A percentile compares a stretch with the other conserved stretches of the same genome.
Evolutionary conservation across 148 eudicot species (phyloP).

Genomic region (Chenopodium album): DNA sequence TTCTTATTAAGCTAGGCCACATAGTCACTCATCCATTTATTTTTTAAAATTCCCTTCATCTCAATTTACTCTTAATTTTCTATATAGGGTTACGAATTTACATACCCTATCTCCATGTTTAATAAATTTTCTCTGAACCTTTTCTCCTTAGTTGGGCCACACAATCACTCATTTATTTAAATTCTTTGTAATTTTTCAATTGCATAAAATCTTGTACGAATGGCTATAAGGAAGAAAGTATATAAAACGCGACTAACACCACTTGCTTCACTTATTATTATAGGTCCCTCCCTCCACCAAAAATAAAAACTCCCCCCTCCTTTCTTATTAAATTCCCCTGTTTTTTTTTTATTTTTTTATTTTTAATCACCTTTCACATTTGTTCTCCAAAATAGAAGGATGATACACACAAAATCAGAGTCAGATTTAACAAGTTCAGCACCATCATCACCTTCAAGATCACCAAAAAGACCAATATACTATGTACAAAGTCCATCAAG

Average conservation of each 20-base stretch:
- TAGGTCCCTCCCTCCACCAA: not conserved
- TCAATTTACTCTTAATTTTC: no score
- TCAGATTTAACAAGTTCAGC: constrained; percentile 88
- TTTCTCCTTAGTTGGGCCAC: no score
- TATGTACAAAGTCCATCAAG: constrained; percentile 91
- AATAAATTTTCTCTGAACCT: no score
- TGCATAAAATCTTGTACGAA: no score
- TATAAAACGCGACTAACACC: constrained; percentile 20
- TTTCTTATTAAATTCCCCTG: constrained; percentile 9
- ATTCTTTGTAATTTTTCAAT: no score
- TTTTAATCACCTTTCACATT: not conserved
- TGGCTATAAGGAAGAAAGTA: no score
- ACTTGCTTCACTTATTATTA: constrained; percentile 3
- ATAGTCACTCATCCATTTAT: no score
- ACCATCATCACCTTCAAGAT: constrained; percentile 85
- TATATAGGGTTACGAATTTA: no score
- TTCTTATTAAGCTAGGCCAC: no score
- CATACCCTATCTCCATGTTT: no score
- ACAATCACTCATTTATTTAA: no score
- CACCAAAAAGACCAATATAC: constrained; percentile 80
- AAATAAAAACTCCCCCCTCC: constrained; percentile 3
- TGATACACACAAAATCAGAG: constrained; percentile 82
- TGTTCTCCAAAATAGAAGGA: constrained; percentile 22
- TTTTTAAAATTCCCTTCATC: no score
- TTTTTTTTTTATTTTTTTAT: not conserved